phyloP scores from a whole-genome alignment of 345 rosid genomes.

The Cardamine occulta region DNA sequence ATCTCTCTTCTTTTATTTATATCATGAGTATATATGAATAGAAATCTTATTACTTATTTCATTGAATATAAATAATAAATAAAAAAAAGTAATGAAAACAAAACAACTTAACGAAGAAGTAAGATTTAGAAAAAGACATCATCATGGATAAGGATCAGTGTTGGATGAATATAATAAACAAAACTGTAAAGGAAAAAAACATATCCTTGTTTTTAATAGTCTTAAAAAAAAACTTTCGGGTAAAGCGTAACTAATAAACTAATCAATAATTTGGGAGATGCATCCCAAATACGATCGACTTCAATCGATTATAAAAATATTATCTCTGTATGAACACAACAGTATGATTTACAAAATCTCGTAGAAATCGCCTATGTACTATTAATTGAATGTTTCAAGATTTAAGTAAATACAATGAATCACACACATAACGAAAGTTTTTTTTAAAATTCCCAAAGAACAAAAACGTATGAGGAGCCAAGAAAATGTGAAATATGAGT shows the following conservation, averaged over 20 bases:
- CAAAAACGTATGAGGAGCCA: not conserved
- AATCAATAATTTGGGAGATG: not conserved
- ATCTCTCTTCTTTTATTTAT: not conserved
- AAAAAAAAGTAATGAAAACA: not conserved
- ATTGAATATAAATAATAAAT: not conserved
- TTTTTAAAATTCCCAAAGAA: not conserved
- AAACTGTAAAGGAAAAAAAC: not conserved
- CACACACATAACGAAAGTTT: not conserved
- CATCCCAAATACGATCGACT: conserved; percentile 12
- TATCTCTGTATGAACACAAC: not conserved
- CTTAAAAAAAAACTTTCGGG: not conserved
- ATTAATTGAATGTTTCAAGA: not conserved
- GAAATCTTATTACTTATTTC: not conserved
- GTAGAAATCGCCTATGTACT: not conserved
- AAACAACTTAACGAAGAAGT: conserved; percentile 2
- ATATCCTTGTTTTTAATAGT: not conserved
- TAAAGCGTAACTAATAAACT: conserved; percentile 1
- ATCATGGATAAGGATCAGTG: conserved; percentile 15
- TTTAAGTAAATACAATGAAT: not conserved
- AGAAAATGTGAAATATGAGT: conserved; percentile 20
- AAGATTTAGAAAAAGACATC: not conserved
- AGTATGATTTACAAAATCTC: not conserved
- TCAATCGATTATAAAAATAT: not conserved
- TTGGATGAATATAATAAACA: not conserved
- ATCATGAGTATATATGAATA: not conserved